A percentile compares a stretch with the other conserved stretches of the same genome.
Conservation (phyloP, 2,329 filamentous ascomycete species). For the Colletotrichum lindemuthianum region DNA sequence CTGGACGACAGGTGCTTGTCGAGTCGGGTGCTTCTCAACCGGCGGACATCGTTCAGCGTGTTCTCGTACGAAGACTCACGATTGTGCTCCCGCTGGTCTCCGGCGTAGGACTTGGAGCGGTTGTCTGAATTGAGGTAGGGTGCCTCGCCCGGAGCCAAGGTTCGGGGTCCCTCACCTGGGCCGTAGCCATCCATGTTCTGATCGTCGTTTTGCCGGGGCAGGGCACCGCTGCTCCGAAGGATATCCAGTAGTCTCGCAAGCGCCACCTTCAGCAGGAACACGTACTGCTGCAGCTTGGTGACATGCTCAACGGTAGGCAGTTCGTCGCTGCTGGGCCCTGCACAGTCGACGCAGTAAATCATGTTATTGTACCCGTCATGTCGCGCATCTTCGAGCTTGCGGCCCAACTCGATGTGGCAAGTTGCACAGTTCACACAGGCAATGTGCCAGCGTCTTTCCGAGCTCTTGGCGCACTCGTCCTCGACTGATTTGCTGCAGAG, state of each 20-base stretch:
- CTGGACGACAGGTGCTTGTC: conserved; percentile 95
- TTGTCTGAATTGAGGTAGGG: conserved; percentile 71
- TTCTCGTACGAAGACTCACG: conserved; percentile 88
- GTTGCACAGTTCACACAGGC: conserved; percentile 82
- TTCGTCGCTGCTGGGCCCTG: conserved; percentile 63
- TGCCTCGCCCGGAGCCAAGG: conserved; percentile 26
- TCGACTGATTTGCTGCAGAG: conserved; percentile 89
- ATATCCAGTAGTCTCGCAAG: conserved; percentile 90
- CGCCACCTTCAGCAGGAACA: conserved; percentile 91
- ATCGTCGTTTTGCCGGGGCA: conserved; percentile 81
- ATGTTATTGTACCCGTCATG: conserved; percentile 75
- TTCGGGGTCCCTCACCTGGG: conserved; percentile 64
- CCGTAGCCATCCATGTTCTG: conserved; percentile 74
- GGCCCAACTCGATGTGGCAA: conserved; percentile 72
- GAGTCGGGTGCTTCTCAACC: conserved; percentile 90
- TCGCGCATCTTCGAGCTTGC: conserved; percentile 73
- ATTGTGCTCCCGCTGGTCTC: conserved; percentile 67
- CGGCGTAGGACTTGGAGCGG: conserved; percentile 79
- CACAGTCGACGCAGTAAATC: conserved; percentile 78
- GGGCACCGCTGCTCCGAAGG: conserved; percentile 81
- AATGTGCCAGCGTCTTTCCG: conserved; percentile 84
- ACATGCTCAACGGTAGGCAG: conserved; percentile 73
- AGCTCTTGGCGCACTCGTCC: conserved; percentile 85
- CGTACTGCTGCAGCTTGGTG: conserved; percentile 91
- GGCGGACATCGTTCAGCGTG: conserved; percentile 93